Evolutionary conservation across 139 green algal genomes (phyloP).

Genomic region (Trebouxia sp.): DNA sequence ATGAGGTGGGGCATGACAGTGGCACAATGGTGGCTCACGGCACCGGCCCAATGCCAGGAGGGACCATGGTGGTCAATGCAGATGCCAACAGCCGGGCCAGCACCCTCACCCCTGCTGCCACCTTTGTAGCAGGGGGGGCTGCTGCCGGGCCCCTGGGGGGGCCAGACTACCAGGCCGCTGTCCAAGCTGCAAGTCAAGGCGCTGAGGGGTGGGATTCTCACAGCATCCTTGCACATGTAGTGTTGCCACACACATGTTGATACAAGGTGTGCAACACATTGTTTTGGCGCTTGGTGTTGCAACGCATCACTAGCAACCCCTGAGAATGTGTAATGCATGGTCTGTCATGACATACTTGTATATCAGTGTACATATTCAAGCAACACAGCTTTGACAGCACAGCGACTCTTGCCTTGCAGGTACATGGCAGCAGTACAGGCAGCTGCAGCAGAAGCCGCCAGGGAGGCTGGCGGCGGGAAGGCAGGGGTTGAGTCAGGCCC

Average conservation of each 20-base stretch:
- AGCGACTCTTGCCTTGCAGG: background rate
- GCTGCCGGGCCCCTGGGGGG: background rate
- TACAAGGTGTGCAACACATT: background rate
- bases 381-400: background rate
- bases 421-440: constrained; percentile 36
- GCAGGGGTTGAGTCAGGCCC: background rate
- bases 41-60: background rate
- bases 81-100: constrained; percentile 14
- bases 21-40: constrained; percentile 7
- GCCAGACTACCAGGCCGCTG: constrained; percentile 48
- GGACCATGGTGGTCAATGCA: constrained; percentile 13
- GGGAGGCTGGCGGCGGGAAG: background rate
- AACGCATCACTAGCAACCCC: too few relatives aligned
- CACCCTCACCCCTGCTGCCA: background rate
- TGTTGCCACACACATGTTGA: background rate
- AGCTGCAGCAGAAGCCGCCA: constrained; percentile 10
- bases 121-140: constrained; percentile 14
- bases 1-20: constrained; percentile 12
- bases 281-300: too few relatives aligned
- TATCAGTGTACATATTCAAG: background rate
- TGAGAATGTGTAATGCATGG: background rate
- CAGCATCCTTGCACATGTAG: too few relatives aligned
- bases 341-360: background rate
- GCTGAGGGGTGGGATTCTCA: background rate
- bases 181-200: constrained; percentile 30